Evolutionary conservation across 495 filamentous ascomycete species (phyloP), one percentile per base, ranked within the genome.

Genomic region (Xylaria sp.): DNA sequence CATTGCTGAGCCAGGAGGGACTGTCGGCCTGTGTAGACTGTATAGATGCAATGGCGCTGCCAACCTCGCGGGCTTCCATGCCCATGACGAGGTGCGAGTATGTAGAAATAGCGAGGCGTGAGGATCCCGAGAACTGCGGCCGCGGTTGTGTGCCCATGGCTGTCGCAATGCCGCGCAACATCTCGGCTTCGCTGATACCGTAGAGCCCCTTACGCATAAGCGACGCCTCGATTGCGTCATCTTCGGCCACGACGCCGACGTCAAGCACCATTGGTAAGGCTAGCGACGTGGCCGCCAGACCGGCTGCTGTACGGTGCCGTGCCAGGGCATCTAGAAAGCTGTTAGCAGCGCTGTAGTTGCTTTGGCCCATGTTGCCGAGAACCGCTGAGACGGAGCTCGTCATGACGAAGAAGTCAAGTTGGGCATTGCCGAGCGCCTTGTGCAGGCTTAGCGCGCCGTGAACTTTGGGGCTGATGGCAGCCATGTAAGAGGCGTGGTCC

Each of bases 321-420:
- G 75, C 77, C 7, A 87, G 75, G 2, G 80, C 78, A 37, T 82
- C 86, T 21, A 89, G 76, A 73, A 86, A 90, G 31, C 82, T 81
- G 72, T 90, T 90, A 31, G 83, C 87, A 3, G 86, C 85, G 19
- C 83, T 79, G 69, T 91, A 91, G n/a, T 84, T 85, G 31, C 83
- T 77, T 75, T 92, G 89, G 0, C 85, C 84, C 9, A 76, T 66
- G 50, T 80, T 85, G 7, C 90, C 90, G 24, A 88, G 75, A 4
- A 86, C 46, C 0, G 71, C 40, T 76, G 84, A 50, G 82, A 90
- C 78, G 31, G 82, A 85, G 59, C 77, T 80, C 7, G 82, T 73
- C 40, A 83, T 79, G 57, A 90, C 72, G 77, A 92, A 90, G 79
- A 91, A 91, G 73, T 91, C 90, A 2, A 91, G 79, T 0, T 68